Conservation (phyloP, 192 early-diverging fungal species). For the Geosiphon pyriformis region DNA sequence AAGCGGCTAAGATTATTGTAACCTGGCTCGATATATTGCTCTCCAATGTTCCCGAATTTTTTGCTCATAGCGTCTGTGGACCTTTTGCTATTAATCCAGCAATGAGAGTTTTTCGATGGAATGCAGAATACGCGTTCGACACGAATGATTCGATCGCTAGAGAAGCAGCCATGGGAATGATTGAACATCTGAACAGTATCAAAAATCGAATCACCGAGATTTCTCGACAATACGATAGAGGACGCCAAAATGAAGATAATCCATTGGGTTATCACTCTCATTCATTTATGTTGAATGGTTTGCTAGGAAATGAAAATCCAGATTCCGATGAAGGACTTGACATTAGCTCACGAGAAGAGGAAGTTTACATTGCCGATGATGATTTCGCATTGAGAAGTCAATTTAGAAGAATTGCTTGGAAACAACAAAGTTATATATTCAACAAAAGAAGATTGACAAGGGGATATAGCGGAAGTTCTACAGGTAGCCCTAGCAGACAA, state of each 20-base stretch:
- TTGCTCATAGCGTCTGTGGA: background rate
- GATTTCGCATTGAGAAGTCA: background rate
- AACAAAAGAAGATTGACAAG: background rate
- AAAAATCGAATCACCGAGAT: background rate
- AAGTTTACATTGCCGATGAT: slow-evolving; percentile 3
- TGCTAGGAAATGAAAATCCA: background rate
- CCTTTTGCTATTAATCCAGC: slow-evolving; percentile 16
- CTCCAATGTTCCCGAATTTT: slow-evolving; percentile 1
- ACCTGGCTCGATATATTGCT: slow-evolving; percentile 7
- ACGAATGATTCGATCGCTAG: background rate
- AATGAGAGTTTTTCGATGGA: slow-evolving; percentile 12
- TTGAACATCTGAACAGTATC: slow-evolving; percentile 1
- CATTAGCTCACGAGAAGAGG: slow-evolving; percentile 3
- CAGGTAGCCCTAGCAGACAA: background rate
- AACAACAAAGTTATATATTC: background rate
- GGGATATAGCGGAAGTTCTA: background rate
- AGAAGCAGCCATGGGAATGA: background rate
- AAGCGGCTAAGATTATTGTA: slow-evolving; percentile 8
- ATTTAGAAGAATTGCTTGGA: background rate
- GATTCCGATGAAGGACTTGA: background rate
- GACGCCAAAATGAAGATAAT: background rate
- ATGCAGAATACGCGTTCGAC: background rate
- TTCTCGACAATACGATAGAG: background rate
- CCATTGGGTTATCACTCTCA: background rate
- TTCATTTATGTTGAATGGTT: background rate